Conservation (phyloP, 768 basidiomycete genomes). For the Lentinula boryana region DNA sequence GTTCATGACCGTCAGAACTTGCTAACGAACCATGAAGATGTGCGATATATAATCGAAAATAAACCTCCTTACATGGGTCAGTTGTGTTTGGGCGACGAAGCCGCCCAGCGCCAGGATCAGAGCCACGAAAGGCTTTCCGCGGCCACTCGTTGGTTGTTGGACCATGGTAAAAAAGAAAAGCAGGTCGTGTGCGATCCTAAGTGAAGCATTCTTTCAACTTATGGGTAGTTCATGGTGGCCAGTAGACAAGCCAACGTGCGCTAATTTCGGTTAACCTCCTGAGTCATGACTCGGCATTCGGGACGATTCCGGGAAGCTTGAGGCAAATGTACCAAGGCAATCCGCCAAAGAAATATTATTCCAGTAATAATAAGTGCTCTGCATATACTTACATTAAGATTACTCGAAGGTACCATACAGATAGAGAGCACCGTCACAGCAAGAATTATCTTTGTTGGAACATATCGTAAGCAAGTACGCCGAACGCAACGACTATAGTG, state of each 20-base stretch:
- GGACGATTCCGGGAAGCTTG: not conserved
- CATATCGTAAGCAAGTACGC: slow-evolving; percentile 72
- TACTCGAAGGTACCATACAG: not conserved
- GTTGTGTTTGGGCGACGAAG: slow-evolving; percentile 2
- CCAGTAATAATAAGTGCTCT: not conserved
- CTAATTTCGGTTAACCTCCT: not conserved
- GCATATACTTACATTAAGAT: not conserved
- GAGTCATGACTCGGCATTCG: not conserved
- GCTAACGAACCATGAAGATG: not conserved
- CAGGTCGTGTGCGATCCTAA: not conserved
- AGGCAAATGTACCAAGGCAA: too few relatives aligned
- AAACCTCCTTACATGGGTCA: not conserved
- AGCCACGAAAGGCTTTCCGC: not conserved
- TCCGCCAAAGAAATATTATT: too few relatives aligned
- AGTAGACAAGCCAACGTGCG: slow-evolving; percentile 4
- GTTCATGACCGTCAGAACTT: not conserved
- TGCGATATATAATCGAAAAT: too few relatives aligned
- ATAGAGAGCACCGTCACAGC: not conserved
- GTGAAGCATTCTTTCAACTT: not conserved
- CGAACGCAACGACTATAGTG: slow-evolving; percentile 80
- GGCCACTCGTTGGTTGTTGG: not conserved
- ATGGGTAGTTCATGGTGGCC: not conserved
- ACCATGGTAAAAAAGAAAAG: not conserved
- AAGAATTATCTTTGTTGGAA: slow-evolving; percentile 22
- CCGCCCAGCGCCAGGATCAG: not conserved